Evolutionary conservation across 805 yeast genomes (phyloP), one percentile per base, ranked within the genome.

Genomic region (Teunomyces panamensis): DNA sequence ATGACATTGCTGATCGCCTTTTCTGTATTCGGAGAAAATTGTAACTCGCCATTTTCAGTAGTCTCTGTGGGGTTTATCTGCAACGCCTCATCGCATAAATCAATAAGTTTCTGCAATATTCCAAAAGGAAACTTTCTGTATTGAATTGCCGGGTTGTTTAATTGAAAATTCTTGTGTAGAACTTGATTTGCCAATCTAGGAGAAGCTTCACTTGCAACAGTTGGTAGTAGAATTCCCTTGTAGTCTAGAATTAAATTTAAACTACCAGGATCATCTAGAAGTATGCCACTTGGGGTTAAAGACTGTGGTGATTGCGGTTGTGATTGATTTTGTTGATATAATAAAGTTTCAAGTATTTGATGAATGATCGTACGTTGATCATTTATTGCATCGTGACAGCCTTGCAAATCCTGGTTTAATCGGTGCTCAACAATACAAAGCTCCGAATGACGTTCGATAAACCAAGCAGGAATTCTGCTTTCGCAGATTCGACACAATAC

Each of bases 401-500:
- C 56, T 58, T 86, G 88, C 8, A 92, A 81, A 30, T 84, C 83
- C 55, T 89, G 90, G 58, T 84, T 90, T 9, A 87, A 80, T 57
- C 83, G 79, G 66, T 90, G 96, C 63, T 91, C 97, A 30, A 88
- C 79, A 27, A 87, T 73, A 58, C 99, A 94, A 42, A 87, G 69
- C 59, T 90, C 94, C 1, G 92, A 85, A 66, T 94, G 99, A 43
- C 84, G 78, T 57, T 92, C 99, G 34, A 94, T 73, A 86, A 96
- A 94, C 99, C 99, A 94, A 3, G 90, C 87, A 3, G 96, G 97
- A n/a, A 90, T 83, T 42, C 79, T 79, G 28, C 83, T 82, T 60
- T 94, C 99, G 67, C 99, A 94, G 26, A 94, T 90, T 42, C 97
- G 78, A 64, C 99, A 94, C 29, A 94, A 69, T 32, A 87, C 89